Conservation (phyloP, 768 basidiomycete genomes). For the Macrolepiota albuminosa region DNA sequence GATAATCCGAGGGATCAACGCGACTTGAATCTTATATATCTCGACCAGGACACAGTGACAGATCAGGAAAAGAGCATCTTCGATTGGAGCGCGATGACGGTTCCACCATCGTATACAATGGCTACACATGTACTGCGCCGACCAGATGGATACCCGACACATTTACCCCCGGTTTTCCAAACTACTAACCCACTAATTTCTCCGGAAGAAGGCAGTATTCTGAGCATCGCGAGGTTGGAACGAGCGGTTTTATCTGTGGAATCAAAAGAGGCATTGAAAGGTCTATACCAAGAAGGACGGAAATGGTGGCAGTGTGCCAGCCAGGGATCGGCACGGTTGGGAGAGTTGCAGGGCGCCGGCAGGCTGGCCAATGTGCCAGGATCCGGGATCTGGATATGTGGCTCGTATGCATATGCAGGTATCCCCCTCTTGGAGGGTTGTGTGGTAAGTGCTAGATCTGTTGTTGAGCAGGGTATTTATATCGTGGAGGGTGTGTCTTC, state of each 20-base stretch:
- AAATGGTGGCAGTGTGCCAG: slow-evolving; percentile 42
- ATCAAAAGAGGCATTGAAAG: slow-evolving; percentile 47
- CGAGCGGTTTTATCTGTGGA: slow-evolving; percentile 52
- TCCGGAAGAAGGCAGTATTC: slow-evolving; percentile 40
- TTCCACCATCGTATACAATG: slow-evolving; percentile 51
- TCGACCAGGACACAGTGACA: slow-evolving; percentile 7
- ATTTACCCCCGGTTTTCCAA: slow-evolving; percentile 47
- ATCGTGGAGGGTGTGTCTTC: slow-evolving; percentile 27
- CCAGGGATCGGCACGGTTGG: slow-evolving; percentile 32
- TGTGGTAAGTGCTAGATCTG: slow-evolving; percentile 64
- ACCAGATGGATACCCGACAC: slow-evolving; percentile 28
- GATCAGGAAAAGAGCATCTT: slow-evolving; percentile 6
- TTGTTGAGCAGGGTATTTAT: slow-evolving; percentile 42
- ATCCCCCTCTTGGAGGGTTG: slow-evolving; percentile 81
- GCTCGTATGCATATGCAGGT: slow-evolving; percentile 64
- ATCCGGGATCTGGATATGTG: slow-evolving; percentile 66
- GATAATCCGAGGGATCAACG: slow-evolving; percentile 42
- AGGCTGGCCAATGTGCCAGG: slow-evolving; percentile 21
- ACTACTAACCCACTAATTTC: slow-evolving; percentile 70
- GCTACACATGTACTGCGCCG: slow-evolving; percentile 58
- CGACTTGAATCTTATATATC: slow-evolving; percentile 59
- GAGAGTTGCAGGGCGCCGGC: slow-evolving; percentile 49
- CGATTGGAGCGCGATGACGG: slow-evolving; percentile 26
- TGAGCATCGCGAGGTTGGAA: slow-evolving; percentile 58
- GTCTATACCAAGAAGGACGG: slow-evolving; percentile 33